phyloP scores from a whole-genome alignment of 352 stramenopile genomes.

The Pythium folliculosum region DNA sequence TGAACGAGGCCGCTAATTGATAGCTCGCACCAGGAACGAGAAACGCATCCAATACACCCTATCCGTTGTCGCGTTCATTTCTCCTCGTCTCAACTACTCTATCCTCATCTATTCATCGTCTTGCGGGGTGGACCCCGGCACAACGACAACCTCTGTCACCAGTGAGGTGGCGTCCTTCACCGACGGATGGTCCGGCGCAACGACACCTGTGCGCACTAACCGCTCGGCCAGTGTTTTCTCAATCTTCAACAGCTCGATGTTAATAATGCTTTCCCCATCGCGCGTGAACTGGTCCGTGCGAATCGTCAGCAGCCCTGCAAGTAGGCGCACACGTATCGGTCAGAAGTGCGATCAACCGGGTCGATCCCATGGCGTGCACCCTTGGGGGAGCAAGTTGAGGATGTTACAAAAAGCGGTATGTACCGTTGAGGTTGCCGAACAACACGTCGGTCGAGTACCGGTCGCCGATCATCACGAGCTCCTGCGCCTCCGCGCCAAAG shows the following conservation, averaged over 20 bases:
- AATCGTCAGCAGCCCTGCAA: conserved; percentile 93
- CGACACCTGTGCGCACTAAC: conserved; percentile 46
- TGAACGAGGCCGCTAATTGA: conserved; percentile 35
- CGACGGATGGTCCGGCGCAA: conserved; percentile 44
- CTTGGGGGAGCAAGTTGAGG: too few relatives aligned
- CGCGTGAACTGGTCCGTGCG: conserved; percentile 87
- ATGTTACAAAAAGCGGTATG: too few relatives aligned
- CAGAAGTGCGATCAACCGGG: too few relatives aligned
- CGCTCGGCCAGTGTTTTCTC: conserved; percentile 60
- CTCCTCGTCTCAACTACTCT: too few relatives aligned
- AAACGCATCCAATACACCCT: too few relatives aligned
- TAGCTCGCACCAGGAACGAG: conserved; percentile 7
- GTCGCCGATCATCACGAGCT: conserved; percentile 96
- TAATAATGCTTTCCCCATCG: conserved; percentile 69
- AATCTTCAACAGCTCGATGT: conserved; percentile 69
- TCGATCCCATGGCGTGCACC: background rate
- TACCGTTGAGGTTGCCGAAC: conserved; percentile 95
- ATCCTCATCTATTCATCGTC: background rate
- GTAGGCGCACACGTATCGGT: too few relatives aligned
- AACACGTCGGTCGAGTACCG: conserved; percentile 97
- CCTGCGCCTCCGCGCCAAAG: conserved; percentile 75
- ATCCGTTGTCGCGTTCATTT: too few relatives aligned
- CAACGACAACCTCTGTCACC: background rate
- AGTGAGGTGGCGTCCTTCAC: conserved; percentile 13
- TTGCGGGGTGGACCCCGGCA: background rate